phyloP scores from a whole-genome alignment of 257 asterid species.

The Lycium ferocissimum region DNA sequence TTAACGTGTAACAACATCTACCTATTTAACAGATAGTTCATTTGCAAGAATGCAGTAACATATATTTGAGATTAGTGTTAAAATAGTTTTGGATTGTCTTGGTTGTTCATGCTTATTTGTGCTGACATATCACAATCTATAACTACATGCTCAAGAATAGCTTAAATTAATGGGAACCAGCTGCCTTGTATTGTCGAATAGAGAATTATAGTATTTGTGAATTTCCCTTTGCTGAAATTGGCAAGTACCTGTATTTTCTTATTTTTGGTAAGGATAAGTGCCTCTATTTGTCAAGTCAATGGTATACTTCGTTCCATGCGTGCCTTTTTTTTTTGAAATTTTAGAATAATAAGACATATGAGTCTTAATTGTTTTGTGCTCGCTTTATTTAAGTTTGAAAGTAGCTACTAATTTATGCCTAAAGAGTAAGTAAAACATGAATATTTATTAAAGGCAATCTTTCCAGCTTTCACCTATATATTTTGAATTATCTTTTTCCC shows the following conservation, averaged over 20 bases:
- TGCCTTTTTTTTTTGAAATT: background rate
- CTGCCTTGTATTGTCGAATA: background rate
- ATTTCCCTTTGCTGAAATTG: background rate
- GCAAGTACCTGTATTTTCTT: background rate
- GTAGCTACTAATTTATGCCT: background rate
- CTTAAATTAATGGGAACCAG: background rate
- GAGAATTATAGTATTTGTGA: conserved; percentile 2
- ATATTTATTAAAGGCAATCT: background rate
- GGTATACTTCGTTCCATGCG: background rate
- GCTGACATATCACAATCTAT: background rate
- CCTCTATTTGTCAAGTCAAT: background rate
- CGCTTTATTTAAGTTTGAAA: background rate
- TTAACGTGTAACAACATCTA: too few relatives aligned
- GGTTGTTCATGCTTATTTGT: background rate
- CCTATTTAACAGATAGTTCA: too few relatives aligned
- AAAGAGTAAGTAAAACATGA: background rate
- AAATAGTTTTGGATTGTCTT: background rate
- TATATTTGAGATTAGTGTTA: background rate
- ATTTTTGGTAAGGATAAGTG: background rate
- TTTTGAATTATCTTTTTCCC: background rate
- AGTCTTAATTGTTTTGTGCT: background rate
- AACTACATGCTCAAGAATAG: background rate
- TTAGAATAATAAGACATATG: background rate
- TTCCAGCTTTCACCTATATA: background rate
- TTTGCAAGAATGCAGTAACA: background rate